Evolutionary conservation across 352 stramenopile species (phyloP), one percentile per base, ranked within the genome.

Genomic region (Globisporangium nagaii): DNA sequence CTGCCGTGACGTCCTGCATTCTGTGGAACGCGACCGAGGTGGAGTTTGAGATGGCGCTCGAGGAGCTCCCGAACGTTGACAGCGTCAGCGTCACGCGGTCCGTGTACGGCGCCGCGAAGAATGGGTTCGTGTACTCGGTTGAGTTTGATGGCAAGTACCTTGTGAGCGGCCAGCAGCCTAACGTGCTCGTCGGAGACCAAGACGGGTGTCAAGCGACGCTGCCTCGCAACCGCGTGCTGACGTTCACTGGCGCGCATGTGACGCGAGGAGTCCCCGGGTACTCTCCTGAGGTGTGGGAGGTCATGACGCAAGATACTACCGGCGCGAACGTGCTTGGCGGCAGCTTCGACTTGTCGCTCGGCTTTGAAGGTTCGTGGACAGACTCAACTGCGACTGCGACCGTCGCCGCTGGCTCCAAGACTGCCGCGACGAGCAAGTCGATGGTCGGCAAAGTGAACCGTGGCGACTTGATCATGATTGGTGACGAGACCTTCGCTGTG

Each of bases 401-500:
- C 0, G 57, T 93, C 24, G 45, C 46, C 3, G 62, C 83, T 20
- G 83, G 83, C 0, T 86, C 75, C 2, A 79, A 71, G 25, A 77
- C 63, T 3, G 79, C 63, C 0, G 60, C 57, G 0, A 89, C 79
- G 8, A 63, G 2, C 2, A 44, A 13, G 0, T 75, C 78, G 0
- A 87, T 93, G 73, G 62, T 90, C 9, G 79, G 83, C 9, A 59
- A 61, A 8, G 68, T 93, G 45, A 93, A 89, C 45, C 78, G 79
- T 53, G 79, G 83, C 35, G 79, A 90, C 39, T 40, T 55, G 25
- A 49, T 90, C 22, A 62, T 63, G 30, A 86, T 93, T 28, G 70
- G 62, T 27, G 61, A 53, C 30, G 77, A 90, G 35, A 64, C 70
- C 30, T 93, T 93, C 42, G 70, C 50, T 2, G 71, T 93, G 12